Conservation (phyloP, 352 stramenopile species). For the Globisporangium perplexum region DNA sequence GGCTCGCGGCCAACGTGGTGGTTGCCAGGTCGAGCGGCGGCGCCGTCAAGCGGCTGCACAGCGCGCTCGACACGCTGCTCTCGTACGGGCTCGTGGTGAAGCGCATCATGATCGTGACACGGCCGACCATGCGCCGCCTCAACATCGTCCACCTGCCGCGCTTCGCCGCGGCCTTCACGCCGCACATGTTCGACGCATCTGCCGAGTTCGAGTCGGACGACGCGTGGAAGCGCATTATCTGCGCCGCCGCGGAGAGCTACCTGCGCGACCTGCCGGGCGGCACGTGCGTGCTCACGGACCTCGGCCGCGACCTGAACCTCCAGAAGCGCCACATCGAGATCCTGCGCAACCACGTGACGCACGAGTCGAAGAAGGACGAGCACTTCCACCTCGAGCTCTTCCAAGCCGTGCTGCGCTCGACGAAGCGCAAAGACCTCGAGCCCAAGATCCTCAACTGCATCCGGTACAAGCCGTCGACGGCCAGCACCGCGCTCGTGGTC, state of each 20-base stretch:
- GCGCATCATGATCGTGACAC: slow-evolving; percentile 72
- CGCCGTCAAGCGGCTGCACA: slow-evolving; percentile 73
- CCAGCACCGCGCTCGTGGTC: background rate
- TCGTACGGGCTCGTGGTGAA: slow-evolving; percentile 79
- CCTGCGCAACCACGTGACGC: slow-evolving; percentile 55
- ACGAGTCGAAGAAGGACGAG: slow-evolving; percentile 60
- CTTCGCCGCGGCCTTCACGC: slow-evolving; percentile 52
- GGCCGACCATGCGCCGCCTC: slow-evolving; percentile 49
- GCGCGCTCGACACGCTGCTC: slow-evolving; percentile 67
- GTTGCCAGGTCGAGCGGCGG: slow-evolving; percentile 7
- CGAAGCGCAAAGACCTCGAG: slow-evolving; percentile 41
- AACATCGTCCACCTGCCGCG: slow-evolving; percentile 80
- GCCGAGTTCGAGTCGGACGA: slow-evolving; percentile 83
- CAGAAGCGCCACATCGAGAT: slow-evolving; percentile 69
- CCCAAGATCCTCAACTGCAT: slow-evolving; percentile 81
- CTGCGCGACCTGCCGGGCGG: slow-evolving; percentile 47
- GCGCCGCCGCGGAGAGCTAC: slow-evolving; percentile 47
- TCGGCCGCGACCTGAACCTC: slow-evolving; percentile 60
- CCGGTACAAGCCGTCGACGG: slow-evolving; percentile 39
- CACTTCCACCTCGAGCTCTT: slow-evolving; percentile 63
- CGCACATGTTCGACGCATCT: slow-evolving; percentile 61
- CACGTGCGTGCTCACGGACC: slow-evolving; percentile 63
- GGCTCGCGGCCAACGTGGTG: slow-evolving; percentile 26
- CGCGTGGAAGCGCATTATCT: slow-evolving; percentile 63
- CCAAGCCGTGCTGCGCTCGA: slow-evolving; percentile 62